Conservation (phyloP, 2,329 filamentous ascomycete genomes). For the Aspergillus spinulosporus region DNA sequence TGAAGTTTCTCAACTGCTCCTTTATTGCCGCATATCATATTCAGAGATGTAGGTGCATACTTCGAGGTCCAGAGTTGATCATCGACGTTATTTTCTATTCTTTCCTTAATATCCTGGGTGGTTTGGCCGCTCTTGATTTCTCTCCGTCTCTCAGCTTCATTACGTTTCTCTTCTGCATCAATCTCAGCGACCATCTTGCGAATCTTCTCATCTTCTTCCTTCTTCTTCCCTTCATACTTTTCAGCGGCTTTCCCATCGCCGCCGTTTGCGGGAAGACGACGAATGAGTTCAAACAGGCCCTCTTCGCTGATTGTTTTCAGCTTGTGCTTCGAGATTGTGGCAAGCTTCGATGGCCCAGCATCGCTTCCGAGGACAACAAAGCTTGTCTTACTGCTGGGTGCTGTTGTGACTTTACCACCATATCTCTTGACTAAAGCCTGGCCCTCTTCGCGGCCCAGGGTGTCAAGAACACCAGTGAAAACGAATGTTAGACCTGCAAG, state of each 20-base stretch:
- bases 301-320: conserved; percentile 95
- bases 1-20: conserved; percentile 84
- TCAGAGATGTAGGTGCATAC: conserved; percentile 82
- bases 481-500: conserved; percentile 88
- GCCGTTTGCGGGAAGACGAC: conserved; percentile 76
- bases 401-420: conserved; percentile 83
- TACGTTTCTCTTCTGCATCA: conserved; percentile 71
- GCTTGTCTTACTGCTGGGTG: conserved; percentile 88
- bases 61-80: conserved; percentile 88
- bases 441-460: conserved; percentile 79
- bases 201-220: conserved; percentile 80
- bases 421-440: conserved; percentile 87
- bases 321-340: conserved; percentile 75
- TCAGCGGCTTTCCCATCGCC: conserved; percentile 85
- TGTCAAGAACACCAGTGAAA: conserved; percentile 84
- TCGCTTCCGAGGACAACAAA: conserved; percentile 90
- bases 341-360: conserved; percentile 88
- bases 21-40: conserved; percentile 95
- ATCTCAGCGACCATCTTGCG: conserved; percentile 79
- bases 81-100: conserved; percentile 44
- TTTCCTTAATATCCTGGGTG: conserved; percentile 34
- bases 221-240: conserved; percentile 79
- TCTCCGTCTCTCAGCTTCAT: conserved; percentile 56
- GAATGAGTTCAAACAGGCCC: conserved; percentile 84
- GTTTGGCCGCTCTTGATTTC: conserved; percentile 40